These are phyloP conservation scores for Chalciporus sphaerocephalus DNA, from an alignment of 768 basidiomycete genomes.

Conservation along the genomic window DNA sequence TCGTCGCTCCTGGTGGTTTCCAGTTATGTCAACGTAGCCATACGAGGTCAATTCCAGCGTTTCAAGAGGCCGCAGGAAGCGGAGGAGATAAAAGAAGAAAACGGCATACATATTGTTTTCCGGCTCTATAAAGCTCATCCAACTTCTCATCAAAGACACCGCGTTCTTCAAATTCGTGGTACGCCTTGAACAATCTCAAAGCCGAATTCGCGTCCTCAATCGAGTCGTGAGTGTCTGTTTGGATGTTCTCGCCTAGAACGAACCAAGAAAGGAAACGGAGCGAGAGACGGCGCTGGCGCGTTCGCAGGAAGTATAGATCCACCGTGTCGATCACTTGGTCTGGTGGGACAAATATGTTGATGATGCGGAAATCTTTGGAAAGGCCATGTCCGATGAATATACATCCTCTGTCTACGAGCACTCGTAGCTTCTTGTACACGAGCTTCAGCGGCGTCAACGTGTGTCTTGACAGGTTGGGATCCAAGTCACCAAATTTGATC, in stretches of 20 bases:
- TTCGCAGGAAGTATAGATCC: constrained; percentile 84
- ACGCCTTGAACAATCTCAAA: constrained; percentile 78
- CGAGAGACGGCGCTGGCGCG: constrained; percentile 82
- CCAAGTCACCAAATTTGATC: constrained; percentile 89
- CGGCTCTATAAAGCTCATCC: constrained; percentile 78
- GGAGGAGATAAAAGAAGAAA: constrained; percentile 3
- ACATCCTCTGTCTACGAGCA: constrained; percentile 91
- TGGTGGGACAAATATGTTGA: constrained; percentile 95
- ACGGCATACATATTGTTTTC: constrained; percentile 68
- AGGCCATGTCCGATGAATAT: constrained; percentile 97
- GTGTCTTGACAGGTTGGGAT: constrained; percentile 75
- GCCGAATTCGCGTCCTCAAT: constrained; percentile 94
- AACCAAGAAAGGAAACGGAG: constrained; percentile 93
- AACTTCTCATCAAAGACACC: constrained; percentile 82
- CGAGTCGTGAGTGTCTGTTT: constrained; percentile 94
- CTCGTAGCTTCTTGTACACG: constrained; percentile 95
- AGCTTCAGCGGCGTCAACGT: constrained; percentile 93
- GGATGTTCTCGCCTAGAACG: constrained; percentile 87
- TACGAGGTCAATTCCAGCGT: not conserved
- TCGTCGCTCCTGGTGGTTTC: constrained; percentile 45
- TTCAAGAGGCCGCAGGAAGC: too few relatives aligned
- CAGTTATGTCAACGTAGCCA: constrained; percentile 39
- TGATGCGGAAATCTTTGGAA: constrained; percentile 96
- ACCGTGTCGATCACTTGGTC: constrained; percentile 97
- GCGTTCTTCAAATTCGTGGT: constrained; percentile 67